A percentile compares a stretch with the other conserved stretches of the same genome.
Evolutionary conservation across 1,284 basidiomycete genomes (phyloP).

Genomic region (Laetiporus sulphureus): DNA sequence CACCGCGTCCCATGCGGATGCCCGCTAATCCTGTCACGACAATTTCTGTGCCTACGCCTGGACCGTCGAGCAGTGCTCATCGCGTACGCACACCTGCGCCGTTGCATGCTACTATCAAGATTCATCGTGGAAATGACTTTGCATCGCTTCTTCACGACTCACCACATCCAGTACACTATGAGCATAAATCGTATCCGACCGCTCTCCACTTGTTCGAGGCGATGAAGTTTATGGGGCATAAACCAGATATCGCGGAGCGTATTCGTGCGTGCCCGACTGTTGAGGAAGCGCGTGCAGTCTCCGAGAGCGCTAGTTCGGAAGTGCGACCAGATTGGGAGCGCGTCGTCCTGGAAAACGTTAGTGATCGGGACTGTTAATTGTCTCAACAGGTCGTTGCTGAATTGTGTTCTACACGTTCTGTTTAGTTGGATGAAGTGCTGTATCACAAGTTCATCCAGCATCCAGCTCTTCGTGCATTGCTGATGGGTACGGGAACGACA

Average conservation of each 20-base stretch:
- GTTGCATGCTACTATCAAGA: constrained; percentile 7
- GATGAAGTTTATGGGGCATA: constrained; percentile 47
- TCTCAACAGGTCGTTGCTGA: background rate
- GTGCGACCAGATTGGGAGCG: constrained; percentile 47
- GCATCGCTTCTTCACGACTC: constrained; percentile 54
- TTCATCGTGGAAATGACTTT: constrained; percentile 16
- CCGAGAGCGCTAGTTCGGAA: constrained; percentile 31
- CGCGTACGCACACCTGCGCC: constrained; percentile 6
- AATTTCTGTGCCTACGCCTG: constrained; percentile 3
- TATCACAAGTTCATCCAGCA: constrained; percentile 60
- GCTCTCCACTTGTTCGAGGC: constrained; percentile 65
- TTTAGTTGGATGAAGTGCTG: constrained; percentile 55
- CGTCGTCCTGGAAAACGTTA: constrained; percentile 41
- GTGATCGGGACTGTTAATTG: constrained; percentile 12
- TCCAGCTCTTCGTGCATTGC: constrained; percentile 34
- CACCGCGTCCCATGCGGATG: no score
- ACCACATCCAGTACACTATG: constrained; percentile 44
- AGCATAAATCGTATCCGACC: constrained; percentile 47
- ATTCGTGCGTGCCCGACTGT: constrained; percentile 41
- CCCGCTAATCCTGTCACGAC: constrained; percentile 8
- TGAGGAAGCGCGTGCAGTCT: constrained; percentile 43
- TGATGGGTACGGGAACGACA: constrained; percentile 42
- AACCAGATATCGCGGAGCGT: constrained; percentile 43
- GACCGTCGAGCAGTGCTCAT: background rate
- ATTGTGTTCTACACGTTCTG: background rate